phyloP scores from a whole-genome alignment of 148 eudicot genomes.

The Amaranthus palmeri region DNA sequence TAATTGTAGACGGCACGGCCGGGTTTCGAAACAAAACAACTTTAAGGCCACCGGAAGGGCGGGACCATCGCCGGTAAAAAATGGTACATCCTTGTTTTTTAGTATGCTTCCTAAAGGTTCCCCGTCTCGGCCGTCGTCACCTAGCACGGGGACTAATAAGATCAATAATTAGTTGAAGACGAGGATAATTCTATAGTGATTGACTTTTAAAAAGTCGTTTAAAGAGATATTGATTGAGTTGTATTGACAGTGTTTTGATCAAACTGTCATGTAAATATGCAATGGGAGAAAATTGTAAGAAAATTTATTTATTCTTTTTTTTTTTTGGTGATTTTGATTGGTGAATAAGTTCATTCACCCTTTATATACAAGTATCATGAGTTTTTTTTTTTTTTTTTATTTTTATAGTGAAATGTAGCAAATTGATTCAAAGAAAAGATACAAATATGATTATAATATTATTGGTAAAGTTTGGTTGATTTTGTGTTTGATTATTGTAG shows the following conservation, averaged over 20 bases:
- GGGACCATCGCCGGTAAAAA: background rate
- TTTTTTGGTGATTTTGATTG: background rate
- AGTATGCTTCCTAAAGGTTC: conserved; percentile 31
- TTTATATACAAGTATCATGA: background rate
- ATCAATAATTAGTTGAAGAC: conserved; percentile 10
- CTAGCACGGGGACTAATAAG: conserved; percentile 27
- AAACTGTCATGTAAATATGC: conserved; percentile 19
- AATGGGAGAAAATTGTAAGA: conserved; percentile 11
- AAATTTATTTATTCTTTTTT: conserved; percentile 5
- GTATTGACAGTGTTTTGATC: background rate
- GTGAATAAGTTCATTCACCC: conserved; percentile 7
- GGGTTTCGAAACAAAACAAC: background rate
- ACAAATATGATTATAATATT: no score
- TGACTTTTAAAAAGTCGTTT: background rate
- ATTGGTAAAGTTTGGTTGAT: no score
- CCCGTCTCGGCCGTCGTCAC: conserved; percentile 15
- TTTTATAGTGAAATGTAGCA: no score
- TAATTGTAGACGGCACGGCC: background rate
- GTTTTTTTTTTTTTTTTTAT: no score
- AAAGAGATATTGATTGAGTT: background rate
- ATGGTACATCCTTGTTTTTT: conserved; percentile 14
- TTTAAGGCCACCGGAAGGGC: background rate
- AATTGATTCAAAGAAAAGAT: no score
- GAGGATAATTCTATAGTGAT: no score
- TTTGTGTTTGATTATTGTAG: no score